These are phyloP conservation scores for Cladosporium sp. DNA, from an alignment of 2,329 filamentous ascomycete species.

Conservation along the genomic window DNA sequence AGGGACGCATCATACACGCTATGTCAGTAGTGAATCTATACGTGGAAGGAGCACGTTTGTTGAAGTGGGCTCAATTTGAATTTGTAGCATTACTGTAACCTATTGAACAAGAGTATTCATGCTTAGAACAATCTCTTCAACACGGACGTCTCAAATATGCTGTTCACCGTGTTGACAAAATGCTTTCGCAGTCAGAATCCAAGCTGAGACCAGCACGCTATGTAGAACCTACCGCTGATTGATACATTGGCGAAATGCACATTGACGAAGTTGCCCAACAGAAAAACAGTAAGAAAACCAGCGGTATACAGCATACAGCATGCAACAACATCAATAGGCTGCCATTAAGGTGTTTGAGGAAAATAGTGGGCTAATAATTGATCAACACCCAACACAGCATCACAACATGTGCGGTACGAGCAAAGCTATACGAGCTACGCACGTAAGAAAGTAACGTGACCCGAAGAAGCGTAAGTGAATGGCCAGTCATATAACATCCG, in stretches of 20 bases:
- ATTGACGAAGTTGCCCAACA: neutral
- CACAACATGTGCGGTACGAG: neutral
- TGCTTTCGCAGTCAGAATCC: neutral
- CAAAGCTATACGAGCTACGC: neutral
- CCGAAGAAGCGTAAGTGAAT: neutral
- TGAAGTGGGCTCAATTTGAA: neutral
- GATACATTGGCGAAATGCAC: neutral
- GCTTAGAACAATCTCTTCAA: neutral
- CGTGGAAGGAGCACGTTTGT: neutral
- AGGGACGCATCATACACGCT: neutral
- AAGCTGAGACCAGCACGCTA: neutral
- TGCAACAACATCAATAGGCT: neutral
- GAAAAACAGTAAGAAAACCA: neutral
- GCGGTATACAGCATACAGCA: neutral
- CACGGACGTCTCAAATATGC: neutral
- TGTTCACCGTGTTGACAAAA: neutral
- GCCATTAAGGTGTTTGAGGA: neutral
- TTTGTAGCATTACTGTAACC: neutral
- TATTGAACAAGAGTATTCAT: too few species aligned
- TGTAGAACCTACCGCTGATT: neutral
- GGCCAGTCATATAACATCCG: neutral
- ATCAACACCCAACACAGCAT: neutral
- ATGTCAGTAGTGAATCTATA: neutral
- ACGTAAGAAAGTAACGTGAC: neutral
- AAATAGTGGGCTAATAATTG: neutral